These are phyloP conservation scores for Mycena galericulata DNA, from an alignment of 768 basidiomycete species.

Conservation along the genomic window DNA sequence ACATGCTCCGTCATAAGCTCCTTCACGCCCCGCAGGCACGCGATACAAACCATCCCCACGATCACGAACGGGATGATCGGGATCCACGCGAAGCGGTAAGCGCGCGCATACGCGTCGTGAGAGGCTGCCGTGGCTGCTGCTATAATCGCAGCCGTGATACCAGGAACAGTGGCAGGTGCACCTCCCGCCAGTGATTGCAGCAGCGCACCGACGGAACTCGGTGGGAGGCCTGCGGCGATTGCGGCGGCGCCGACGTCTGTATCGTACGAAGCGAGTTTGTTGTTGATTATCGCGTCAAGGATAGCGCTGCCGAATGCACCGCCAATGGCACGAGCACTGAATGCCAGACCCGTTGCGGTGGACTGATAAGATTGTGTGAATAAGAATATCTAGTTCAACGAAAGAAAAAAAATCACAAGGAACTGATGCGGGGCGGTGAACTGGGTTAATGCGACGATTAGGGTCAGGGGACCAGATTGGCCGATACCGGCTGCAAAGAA, in stretches of 20 bases:
- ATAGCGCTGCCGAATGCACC: slow-evolving; percentile 37
- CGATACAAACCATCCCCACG: slow-evolving; percentile 31
- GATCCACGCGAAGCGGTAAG: slow-evolving; percentile 35
- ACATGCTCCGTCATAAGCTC: slow-evolving; percentile 36
- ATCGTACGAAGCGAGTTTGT: slow-evolving; percentile 33
- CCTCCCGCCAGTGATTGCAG: slow-evolving; percentile 24
- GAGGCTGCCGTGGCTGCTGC: slow-evolving; percentile 24
- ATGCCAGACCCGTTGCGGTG: slow-evolving; percentile 36
- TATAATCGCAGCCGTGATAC: slow-evolving; percentile 17
- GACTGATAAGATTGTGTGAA: slow-evolving; percentile 10
- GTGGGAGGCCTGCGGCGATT: slow-evolving; percentile 29
- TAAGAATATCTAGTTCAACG: not conserved
- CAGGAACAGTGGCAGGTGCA: slow-evolving; percentile 14
- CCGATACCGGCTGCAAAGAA: slow-evolving; percentile 30
- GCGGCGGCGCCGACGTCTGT: slow-evolving; percentile 32
- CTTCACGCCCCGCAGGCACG: slow-evolving; percentile 31
- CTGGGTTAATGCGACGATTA: slow-evolving; percentile 35
- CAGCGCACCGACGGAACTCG: slow-evolving; percentile 24
- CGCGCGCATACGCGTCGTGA: slow-evolving; percentile 29
- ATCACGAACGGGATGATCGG: slow-evolving; percentile 34
- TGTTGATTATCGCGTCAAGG: slow-evolving; percentile 37
- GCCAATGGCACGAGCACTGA: slow-evolving; percentile 36
- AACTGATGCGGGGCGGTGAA: slow-evolving; percentile 36
- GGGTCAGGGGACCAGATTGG: slow-evolving; percentile 36
- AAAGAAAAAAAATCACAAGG: slow-evolving; percentile 10